These are phyloP conservation scores for Pichia sporocuriosa DNA, from an alignment of 805 yeast species.

Conservation along the genomic window DNA sequence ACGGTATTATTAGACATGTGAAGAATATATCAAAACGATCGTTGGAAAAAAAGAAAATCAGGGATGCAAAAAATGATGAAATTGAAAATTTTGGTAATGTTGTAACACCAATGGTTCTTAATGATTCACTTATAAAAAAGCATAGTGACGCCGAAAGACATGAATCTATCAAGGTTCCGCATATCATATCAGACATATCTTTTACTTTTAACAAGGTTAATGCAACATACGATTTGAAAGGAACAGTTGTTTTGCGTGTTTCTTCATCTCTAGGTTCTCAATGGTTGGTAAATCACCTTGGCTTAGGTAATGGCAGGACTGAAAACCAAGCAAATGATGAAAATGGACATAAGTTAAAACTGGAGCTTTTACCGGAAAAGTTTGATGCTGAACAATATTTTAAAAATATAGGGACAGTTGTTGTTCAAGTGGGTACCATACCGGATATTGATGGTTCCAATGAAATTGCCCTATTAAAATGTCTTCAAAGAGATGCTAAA, in stretches of 20 bases:
- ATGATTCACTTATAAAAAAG: background rate
- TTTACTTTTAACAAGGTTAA: slow-evolving; percentile 4
- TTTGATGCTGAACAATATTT: slow-evolving; percentile 34
- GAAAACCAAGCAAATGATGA: background rate
- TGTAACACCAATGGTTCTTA: slow-evolving; percentile 16
- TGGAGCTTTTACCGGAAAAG: slow-evolving; percentile 38
- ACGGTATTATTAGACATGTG: slow-evolving; percentile 29
- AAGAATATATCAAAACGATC: slow-evolving; percentile 22
- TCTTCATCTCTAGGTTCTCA: slow-evolving; percentile 23
- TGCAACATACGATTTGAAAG: slow-evolving; percentile 2
- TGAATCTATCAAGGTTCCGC: background rate
- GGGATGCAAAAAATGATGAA: slow-evolving; percentile 37
- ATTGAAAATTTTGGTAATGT: slow-evolving; percentile 22
- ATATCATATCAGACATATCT: background rate
- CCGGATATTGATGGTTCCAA: slow-evolving; percentile 2
- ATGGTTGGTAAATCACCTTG: slow-evolving; percentile 19
- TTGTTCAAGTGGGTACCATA: slow-evolving; percentile 47
- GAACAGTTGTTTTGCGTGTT: slow-evolving; percentile 33
- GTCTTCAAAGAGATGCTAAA: slow-evolving; percentile 8
- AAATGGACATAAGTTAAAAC: slow-evolving; percentile 19
- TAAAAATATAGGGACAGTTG: slow-evolving; percentile 34
- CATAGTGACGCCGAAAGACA: background rate
- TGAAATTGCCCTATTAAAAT: background rate
- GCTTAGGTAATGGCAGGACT: slow-evolving; percentile 19
- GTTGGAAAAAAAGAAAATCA: slow-evolving; percentile 22